Base-by-base conservation (phyloP, 108 stramenopile genomes). In the Ochromonas danica region DNA sequence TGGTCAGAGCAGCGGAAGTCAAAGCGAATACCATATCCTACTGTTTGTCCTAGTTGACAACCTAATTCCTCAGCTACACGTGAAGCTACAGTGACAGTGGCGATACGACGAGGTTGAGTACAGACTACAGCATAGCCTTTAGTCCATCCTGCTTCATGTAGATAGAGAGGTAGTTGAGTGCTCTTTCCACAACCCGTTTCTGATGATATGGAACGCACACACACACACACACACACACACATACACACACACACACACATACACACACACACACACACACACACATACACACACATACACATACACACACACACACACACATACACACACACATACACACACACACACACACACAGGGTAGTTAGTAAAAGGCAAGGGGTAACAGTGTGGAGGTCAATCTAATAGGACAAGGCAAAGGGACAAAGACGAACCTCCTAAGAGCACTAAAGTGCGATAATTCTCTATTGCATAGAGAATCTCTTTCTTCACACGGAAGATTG, bases 21-120 rank as follows among this genome's bases (percentile, higher is more conserved):
- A 79, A 86, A 86, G 40, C 85, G 81, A 36, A 86, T 84, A n/a
- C 77, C 84, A 40, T 86, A 86, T 25, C 85, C 85, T 31, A 86
- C 85, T 3, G 78, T 63, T 27, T 85, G 81, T 33, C 85, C 85
- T 40, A 86, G 36, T 1, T 33, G 41, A 25, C 78, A 82, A 3
- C 85, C 85, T 80, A 85, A 80, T 62, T 86, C 85, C 31, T 81
- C 43, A 14, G 85, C 85, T 42, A 85, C 84, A 17, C 85, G 81
- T 25, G 83, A 42, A 14, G 85, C 83, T 41, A 86, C 84, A 0
- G 85, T 85, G 43, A 82, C 28, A 28, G 83, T 81, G 42, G 85
- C 85, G 36, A 86, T 83, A 25, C 83, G 83, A 0, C 85, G 42
- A 2, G 84, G 84, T 81, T 86, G 85, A 14, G 85, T 86, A 30